Base-by-base conservation (phyloP, 2,329 filamentous ascomycete genomes). In the Xylariaceae sp. region DNA sequence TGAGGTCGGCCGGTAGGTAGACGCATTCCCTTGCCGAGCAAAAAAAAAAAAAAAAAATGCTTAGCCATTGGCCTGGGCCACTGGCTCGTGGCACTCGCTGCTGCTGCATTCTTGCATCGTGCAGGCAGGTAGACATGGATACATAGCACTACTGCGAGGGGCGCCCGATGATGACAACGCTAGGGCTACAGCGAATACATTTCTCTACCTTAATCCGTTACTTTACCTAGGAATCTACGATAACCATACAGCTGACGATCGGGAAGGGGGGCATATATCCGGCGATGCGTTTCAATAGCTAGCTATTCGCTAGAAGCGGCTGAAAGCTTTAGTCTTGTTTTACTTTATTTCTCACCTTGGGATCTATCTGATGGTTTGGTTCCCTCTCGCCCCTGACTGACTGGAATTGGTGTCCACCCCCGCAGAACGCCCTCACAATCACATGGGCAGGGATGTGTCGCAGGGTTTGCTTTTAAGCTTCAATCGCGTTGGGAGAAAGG, bases 381-480 rank as follows among this genome's bases (percentile, higher is more conserved):
- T 30, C 23, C 37, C 37, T 13, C 37, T 13, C 42, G 2, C 42
- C 11, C 42, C 42, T 45, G 42, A 9, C 42, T 45, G 42, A 9
- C 37, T 42, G 37, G 5, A 42, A 42, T 15, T n/a, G 10, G 17
- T 2, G 42, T 15, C 42, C 42, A 15, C 42, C 42, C 42, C 42
- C 11, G 13, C 13, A n/a, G 11, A n/a, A n/a, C 3, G 13, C 42
- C 5, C 5, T 45, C 42, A 3, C 4, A 30, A 30, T 30, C 23
- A n/a, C 42, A 45, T 30, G 15, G 47, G 8, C 18, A 18, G 47
- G 47, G 17, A 30, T 49, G 4, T 8, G 30, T 13, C 17, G 17
- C 47, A 30, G 47, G 10, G n/a, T 50, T 55, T 30, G 23, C 23
- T 5, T 50, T 55, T 55, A 45, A 57, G 53, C 56, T 51, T 63